A percentile compares a stretch with the other conserved stretches of the same genome.
Evolutionary conservation across 257 asterid species (phyloP).

Genomic region (Solanum sejunctum): DNA sequence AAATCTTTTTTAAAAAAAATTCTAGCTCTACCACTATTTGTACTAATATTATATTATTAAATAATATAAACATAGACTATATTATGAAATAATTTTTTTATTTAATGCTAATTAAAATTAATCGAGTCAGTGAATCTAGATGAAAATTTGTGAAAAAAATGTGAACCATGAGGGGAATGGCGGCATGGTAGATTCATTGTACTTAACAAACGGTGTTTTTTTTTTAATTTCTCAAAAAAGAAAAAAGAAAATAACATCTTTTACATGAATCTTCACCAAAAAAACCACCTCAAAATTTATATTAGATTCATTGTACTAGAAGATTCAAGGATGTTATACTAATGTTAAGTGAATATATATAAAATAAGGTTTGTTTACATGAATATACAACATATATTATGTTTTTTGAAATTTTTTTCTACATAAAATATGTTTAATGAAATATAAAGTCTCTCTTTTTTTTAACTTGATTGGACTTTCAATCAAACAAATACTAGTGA

Average conservation of each 20-base stretch:
- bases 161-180: background rate
- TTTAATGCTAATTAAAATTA: background rate
- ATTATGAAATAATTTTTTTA: background rate
- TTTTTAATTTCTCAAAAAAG: background rate
- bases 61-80: background rate
- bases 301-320: background rate
- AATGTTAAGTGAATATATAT: too few relatives aligned
- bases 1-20: too few relatives aligned
- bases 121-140: background rate
- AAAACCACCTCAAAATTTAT: background rate
- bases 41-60: background rate
- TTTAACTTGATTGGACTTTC: too few relatives aligned
- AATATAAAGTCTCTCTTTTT: too few relatives aligned
- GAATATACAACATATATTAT: background rate
- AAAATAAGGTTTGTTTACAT: background rate
- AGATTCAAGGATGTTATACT: background rate
- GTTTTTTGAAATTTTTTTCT: background rate
- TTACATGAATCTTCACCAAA: background rate
- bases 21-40: too few relatives aligned
- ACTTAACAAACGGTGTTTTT: background rate
- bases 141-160: background rate
- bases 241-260: too few relatives aligned
- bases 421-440: background rate
- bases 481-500: too few relatives aligned
- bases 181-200: background rate